These are phyloP conservation scores for Rhizomucor miehei DNA, from an alignment of 371 early-diverging fungal genomes.

Conservation along the genomic window DNA sequence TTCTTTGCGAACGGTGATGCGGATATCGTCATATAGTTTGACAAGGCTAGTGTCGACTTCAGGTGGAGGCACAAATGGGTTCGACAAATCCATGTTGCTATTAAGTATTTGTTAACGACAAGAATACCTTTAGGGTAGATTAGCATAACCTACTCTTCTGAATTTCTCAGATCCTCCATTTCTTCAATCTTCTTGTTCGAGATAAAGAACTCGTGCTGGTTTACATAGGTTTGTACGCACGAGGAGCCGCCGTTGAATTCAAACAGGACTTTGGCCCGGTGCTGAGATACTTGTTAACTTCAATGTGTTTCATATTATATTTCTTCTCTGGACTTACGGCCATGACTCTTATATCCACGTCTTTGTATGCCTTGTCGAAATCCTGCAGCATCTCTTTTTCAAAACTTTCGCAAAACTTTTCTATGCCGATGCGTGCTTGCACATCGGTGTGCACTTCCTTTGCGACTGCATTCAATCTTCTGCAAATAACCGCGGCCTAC, in stretches of 20 bases:
- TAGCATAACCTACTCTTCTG: slow-evolving; percentile 41
- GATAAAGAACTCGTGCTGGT: slow-evolving; percentile 95
- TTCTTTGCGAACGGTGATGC: slow-evolving; percentile 78
- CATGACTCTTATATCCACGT: slow-evolving; percentile 64
- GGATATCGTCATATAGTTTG: slow-evolving; percentile 80
- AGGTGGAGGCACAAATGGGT: slow-evolving; percentile 56
- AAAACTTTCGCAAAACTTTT: slow-evolving; percentile 88
- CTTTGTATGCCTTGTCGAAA: slow-evolving; percentile 84
- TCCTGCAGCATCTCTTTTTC: slow-evolving; percentile 85
- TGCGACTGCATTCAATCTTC: slow-evolving; percentile 82
- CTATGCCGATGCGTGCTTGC: slow-evolving; percentile 77
- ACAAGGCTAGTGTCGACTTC: slow-evolving; percentile 76
- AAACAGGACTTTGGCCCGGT: slow-evolving; percentile 79
- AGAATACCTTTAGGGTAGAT: background rate
- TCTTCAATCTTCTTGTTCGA: slow-evolving; percentile 73
- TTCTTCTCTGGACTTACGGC: slow-evolving; percentile 40
- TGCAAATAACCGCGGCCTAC: slow-evolving; percentile 82
- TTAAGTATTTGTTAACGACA: background rate
- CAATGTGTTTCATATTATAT: background rate
- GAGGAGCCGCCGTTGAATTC: slow-evolving; percentile 96
- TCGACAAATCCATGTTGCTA: slow-evolving; percentile 37
- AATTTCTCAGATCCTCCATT: slow-evolving; percentile 36
- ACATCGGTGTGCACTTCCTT: slow-evolving; percentile 87
- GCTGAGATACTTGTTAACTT: slow-evolving; percentile 34
- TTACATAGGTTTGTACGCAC: slow-evolving; percentile 91